phyloP scores from a whole-genome alignment of 2,329 filamentous ascomycete genomes.

The Aspergillus sp. region DNA sequence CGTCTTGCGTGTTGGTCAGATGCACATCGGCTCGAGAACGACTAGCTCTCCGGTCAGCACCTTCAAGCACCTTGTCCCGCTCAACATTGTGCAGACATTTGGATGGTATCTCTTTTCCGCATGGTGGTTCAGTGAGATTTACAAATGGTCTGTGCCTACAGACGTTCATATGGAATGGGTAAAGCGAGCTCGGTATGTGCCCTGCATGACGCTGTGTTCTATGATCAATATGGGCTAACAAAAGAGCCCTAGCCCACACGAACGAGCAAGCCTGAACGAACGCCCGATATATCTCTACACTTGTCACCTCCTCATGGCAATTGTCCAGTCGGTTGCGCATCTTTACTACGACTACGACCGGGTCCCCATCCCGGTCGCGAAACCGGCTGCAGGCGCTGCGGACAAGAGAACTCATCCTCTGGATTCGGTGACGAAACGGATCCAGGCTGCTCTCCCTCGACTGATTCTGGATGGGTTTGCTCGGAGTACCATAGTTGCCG shows the following conservation, averaged over 20 bases:
- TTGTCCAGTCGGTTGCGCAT: constrained; percentile 69
- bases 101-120: constrained; percentile 77
- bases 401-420: constrained; percentile 38
- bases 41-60: constrained; percentile 67
- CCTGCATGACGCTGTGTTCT: background rate
- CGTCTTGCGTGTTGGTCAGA: constrained; percentile 79
- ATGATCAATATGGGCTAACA: constrained; percentile 4
- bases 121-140: constrained; percentile 76
- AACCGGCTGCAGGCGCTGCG: constrained; percentile 28
- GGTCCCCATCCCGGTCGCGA: constrained; percentile 53
- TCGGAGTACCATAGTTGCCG: constrained; percentile 39
- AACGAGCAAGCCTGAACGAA: constrained; percentile 80
- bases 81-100: constrained; percentile 66
- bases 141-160: constrained; percentile 67
- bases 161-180: constrained; percentile 69
- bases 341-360: constrained; percentile 72
- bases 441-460: constrained; percentile 34
- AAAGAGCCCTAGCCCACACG: constrained; percentile 46
- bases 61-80: constrained; percentile 57
- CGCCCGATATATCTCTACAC: constrained; percentile 76
- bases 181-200: constrained; percentile 62
- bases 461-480: constrained; percentile 33
- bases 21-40: constrained; percentile 72
- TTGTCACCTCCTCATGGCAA: constrained; percentile 66
- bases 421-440: constrained; percentile 35